Conservation (phyloP, 164 flowering plant species). For the Nelumbo lutea region DNA sequence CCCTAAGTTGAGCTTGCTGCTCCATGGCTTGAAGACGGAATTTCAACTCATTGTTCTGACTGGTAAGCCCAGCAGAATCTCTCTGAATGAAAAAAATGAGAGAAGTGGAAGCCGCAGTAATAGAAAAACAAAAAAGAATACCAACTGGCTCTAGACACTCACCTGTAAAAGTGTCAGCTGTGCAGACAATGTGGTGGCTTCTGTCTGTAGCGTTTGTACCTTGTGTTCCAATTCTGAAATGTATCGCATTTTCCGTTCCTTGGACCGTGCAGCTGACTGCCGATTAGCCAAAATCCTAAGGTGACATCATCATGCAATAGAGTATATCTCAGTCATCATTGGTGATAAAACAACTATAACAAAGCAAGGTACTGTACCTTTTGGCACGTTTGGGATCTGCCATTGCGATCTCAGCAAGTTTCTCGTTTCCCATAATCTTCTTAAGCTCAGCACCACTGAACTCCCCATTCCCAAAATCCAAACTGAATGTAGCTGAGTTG, state of each 20-base stretch:
- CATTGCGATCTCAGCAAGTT: conserved; percentile 56
- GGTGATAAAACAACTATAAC: not conserved
- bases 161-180: conserved; percentile 92
- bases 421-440: conserved; percentile 62
- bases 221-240: conserved; percentile 95
- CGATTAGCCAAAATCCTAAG: conserved; percentile 95
- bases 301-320: not conserved
- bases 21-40: conserved; percentile 67
- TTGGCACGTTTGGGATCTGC: conserved; percentile 69
- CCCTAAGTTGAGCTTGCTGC: conserved; percentile 60
- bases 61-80: conserved; percentile 47
- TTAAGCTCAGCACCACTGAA: conserved; percentile 66
- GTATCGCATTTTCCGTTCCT: conserved; percentile 93
- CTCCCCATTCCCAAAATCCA: conserved; percentile 71
- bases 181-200: conserved; percentile 96
- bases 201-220: conserved; percentile 93
- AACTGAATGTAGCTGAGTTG: conserved; percentile 48
- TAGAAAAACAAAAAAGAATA: not conserved
- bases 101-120: conserved; percentile 1
- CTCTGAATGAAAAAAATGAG: conserved; percentile 27
- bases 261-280: conserved; percentile 98
- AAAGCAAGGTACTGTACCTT: conserved; percentile 29
- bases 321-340: not conserved
- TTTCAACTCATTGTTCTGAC: conserved; percentile 56
- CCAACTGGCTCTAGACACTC: not conserved